Evolutionary conservation across 2,329 filamentous ascomycete genomes (phyloP).

Genomic region (Ophiostoma piceae): DNA sequence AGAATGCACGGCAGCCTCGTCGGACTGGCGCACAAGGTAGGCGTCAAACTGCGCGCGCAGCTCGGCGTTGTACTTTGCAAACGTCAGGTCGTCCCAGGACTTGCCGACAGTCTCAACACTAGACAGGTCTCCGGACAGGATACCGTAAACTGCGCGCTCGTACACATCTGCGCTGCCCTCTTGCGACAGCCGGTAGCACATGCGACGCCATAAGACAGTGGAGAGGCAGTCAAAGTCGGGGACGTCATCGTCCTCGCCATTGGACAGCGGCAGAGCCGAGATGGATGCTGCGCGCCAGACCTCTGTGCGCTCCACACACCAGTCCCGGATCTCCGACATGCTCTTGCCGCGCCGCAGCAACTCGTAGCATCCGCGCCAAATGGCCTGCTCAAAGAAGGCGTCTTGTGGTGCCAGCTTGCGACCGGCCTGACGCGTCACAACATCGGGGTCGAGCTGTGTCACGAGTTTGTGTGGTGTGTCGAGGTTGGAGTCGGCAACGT

Average conservation of each 20-base stretch:
- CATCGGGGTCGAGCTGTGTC: constrained; percentile 89
- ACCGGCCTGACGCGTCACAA: constrained; percentile 67
- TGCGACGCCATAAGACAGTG: constrained; percentile 66
- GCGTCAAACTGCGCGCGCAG: constrained; percentile 30
- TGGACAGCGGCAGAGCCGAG: constrained; percentile 60
- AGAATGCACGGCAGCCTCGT: constrained; percentile 24
- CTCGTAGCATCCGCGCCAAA: constrained; percentile 93
- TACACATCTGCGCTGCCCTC: constrained; percentile 67
- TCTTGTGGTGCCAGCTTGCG: constrained; percentile 75
- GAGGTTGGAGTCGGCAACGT: constrained; percentile 50
- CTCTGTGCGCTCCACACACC: constrained; percentile 81
- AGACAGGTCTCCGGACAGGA: constrained; percentile 77
- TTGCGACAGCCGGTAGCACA: constrained; percentile 67
- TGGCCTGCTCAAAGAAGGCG: constrained; percentile 79
- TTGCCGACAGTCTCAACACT: constrained; percentile 60
- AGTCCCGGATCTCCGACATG: constrained; percentile 69
- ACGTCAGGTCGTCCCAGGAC: constrained; percentile 42
- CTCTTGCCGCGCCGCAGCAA: constrained; percentile 79
- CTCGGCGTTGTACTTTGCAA: constrained; percentile 30
- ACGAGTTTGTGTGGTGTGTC: constrained; percentile 62
- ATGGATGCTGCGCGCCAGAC: constrained; percentile 83
- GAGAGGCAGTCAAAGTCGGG: constrained; percentile 43
- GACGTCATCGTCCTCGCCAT: constrained; percentile 41
- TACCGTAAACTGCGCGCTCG: constrained; percentile 83
- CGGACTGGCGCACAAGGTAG: constrained; percentile 28